phyloP scores from a whole-genome alignment of 768 basidiomycete genomes.

The Boletus tylopilopsis region DNA sequence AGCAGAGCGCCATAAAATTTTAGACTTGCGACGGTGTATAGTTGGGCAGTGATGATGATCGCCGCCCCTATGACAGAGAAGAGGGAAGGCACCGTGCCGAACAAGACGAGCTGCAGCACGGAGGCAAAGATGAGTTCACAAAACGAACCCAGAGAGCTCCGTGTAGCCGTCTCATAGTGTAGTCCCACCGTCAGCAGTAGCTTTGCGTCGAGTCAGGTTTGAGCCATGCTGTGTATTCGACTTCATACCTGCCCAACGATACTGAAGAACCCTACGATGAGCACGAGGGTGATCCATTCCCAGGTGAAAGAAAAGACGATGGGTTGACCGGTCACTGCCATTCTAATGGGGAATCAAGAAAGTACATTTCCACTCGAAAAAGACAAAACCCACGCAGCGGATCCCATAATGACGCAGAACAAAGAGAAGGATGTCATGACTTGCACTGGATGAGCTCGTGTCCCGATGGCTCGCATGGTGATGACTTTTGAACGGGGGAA shows the following conservation, averaged over 20 bases:
- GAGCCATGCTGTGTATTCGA: too few species aligned
- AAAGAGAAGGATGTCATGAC: conserved; percentile 63
- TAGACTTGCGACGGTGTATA: conserved; percentile 4
- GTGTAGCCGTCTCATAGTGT: conserved; percentile 60
- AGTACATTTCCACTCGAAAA: background rate
- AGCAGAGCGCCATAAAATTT: background rate
- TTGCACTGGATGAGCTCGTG: conserved; percentile 72
- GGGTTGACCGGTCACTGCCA: conserved; percentile 1
- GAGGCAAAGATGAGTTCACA: conserved; percentile 65
- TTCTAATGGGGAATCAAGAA: conserved; percentile 5
- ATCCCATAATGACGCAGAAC: conserved; percentile 40
- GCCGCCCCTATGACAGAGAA: conserved; percentile 59
- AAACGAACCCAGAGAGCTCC: conserved; percentile 62
- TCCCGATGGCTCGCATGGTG: conserved; percentile 65
- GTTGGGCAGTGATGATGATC: conserved; percentile 48
- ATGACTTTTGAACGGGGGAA: conserved; percentile 33
- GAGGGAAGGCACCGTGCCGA: conserved; percentile 53
- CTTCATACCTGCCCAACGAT: conserved; percentile 16
- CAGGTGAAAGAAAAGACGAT: conserved; percentile 18
- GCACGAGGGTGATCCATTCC: conserved; percentile 12
- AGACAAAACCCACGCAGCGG: conserved; percentile 5
- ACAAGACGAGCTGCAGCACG: conserved; percentile 61
- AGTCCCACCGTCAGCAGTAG: conserved; percentile 58
- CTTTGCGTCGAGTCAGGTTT: conserved; percentile 23
- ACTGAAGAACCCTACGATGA: conserved; percentile 16